Evolutionary conservation across 129 eudicot species (phyloP).

Genomic region (Lonicera japonica): DNA sequence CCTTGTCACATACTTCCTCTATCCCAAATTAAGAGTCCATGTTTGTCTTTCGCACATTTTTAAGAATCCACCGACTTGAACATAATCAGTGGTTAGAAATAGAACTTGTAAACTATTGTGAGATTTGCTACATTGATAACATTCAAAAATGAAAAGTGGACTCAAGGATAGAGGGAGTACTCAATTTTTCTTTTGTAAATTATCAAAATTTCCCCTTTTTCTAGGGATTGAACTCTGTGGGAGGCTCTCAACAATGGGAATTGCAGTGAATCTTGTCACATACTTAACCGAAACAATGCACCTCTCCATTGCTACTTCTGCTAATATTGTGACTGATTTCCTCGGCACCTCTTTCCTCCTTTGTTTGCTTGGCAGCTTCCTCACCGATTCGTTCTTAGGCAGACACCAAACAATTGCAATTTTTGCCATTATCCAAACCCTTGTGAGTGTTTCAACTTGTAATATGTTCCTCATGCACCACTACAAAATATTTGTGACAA

Average conservation of each 20-base stretch:
- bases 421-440: constrained; percentile 54
- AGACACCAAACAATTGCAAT: constrained; percentile 70
- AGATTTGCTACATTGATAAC: no score
- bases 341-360: constrained; percentile 92
- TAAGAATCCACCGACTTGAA: not conserved
- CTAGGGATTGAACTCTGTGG: constrained; percentile 83
- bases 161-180: no score
- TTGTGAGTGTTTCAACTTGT: constrained; percentile 31
- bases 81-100: no score
- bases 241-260: constrained; percentile 99
- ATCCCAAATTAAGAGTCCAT: not conserved
- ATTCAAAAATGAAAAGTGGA: no score
- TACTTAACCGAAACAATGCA: constrained; percentile 91
- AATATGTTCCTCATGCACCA: constrained; percentile 13
- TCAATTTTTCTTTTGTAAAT: not conserved
- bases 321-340: constrained; percentile 84
- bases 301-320: constrained; percentile 79
- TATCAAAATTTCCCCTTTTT: not conserved
- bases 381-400: constrained; percentile 92
- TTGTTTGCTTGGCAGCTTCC: constrained; percentile 84
- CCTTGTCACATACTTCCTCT: not conserved
- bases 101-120: no score
- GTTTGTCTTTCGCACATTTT: not conserved
- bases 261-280: constrained; percentile 92
- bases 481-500: no score